phyloP scores from a whole-genome alignment of 257 asterid species.

The Agastache rugosa region DNA sequence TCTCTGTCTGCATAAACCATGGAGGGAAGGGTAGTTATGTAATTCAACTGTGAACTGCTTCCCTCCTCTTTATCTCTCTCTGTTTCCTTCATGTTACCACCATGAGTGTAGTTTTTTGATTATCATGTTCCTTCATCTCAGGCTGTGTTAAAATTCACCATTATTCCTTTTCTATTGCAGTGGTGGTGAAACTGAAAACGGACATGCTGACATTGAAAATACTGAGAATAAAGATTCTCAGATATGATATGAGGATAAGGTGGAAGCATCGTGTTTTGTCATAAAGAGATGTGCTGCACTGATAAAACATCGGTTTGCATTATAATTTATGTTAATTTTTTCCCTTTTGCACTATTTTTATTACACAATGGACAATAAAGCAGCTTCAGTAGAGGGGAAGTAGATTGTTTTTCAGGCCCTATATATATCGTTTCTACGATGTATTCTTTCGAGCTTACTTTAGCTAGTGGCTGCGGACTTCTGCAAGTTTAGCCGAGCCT shows the following conservation, averaged over 20 bases:
- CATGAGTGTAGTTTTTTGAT: neutral
- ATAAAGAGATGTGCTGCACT: slow-evolving; percentile 19
- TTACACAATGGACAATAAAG: slow-evolving; percentile 24
- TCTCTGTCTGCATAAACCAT: neutral
- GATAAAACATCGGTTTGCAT: slow-evolving; percentile 9
- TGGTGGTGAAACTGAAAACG: slow-evolving; percentile 34
- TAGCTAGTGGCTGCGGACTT: neutral
- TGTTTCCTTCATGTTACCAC: neutral
- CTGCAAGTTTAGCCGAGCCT: too few relatives aligned
- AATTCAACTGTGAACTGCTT: neutral
- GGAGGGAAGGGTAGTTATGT: neutral
- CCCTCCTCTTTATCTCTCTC: neutral
- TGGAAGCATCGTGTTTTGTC: neutral
- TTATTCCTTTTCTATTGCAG: slow-evolving; percentile 19
- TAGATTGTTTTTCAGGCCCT: neutral
- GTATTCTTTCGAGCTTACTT: neutral
- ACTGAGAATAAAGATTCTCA: slow-evolving; percentile 31
- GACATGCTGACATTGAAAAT: slow-evolving; percentile 28
- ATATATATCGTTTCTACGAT: too few relatives aligned
- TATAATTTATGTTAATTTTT: neutral
- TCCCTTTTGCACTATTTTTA: slow-evolving; percentile 5
- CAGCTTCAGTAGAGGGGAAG: slow-evolving; percentile 40
- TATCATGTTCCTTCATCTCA: neutral
- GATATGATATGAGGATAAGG: neutral
- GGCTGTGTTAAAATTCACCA: neutral